Base-by-base conservation (phyloP, 345 rosid species). In the Eucalyptus polybractea region DNA sequence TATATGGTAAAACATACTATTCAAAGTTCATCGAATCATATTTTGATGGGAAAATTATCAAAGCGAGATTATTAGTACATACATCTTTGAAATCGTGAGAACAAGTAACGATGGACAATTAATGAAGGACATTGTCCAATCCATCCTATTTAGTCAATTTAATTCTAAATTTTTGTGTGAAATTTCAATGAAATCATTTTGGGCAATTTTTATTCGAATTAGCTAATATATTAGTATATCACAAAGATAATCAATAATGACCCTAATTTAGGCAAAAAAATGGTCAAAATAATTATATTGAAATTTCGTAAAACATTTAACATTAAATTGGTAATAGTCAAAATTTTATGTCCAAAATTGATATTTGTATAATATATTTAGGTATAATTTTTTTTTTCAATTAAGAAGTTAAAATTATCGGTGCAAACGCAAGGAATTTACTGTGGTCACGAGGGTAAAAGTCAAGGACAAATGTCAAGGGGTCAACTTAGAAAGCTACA, bases 141-240 rank as follows among this genome's bases (percentile, higher is more conserved):
- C 24, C 7, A 10, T 6, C 45, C 8, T 72, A 72, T 62, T 29
- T 62, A 29, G 13, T 10, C 5, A 0, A 10, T 76, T 76, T 42
- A 76, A 40, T 21, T 6, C 2, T 21, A 40, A 76, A 65, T 15
- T 8, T n/a, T 76, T 76, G 15, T 19, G 27, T 2, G 9, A 76
- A 37, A 76, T 21, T 76, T 22, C 14, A 37, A 21, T 40, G 22
- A 10, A 22, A 40, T 40, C 15, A 7, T 76, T 76, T 11, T 2
- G 3, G 8, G 2, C 3, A 22, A 13, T 76, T 76, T 40, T 40
- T 10, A 7, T 25, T 12, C 4, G 3, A 40, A 76, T 21, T 40
- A 3, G 5, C 5, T 22, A 6, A 40, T 2, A 22, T 6, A 13
- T 7, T 5, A 13, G 3, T 6, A 13, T 40, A 4, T 11, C 14